A percentile compares a stretch with the other conserved stretches of the same genome.
These are phyloP conservation scores for Calendula officinalis DNA, from an alignment of 129 eudicot species.

Conservation along the genomic window DNA sequence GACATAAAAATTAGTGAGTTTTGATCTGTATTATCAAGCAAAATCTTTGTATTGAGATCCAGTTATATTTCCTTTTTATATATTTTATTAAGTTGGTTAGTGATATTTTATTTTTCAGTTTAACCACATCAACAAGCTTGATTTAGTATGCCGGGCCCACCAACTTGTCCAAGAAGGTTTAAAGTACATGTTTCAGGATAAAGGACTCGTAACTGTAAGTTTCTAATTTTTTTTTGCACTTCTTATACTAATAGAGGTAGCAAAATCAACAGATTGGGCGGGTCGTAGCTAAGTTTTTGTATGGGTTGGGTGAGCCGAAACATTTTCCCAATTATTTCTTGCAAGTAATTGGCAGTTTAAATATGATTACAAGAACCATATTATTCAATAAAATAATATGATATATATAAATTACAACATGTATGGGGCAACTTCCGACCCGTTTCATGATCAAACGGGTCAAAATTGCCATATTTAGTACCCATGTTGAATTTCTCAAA, in stretches of 20 bases:
- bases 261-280: neutral
- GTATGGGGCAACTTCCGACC: neutral
- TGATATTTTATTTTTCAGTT: constrained; percentile 48
- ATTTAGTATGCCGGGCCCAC: constrained; percentile 98
- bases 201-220: constrained; percentile 98
- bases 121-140: constrained; percentile 94
- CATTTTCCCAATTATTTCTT: no score
- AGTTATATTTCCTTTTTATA: neutral
- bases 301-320: no score
- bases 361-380: no score
- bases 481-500: neutral
- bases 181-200: constrained; percentile 99
- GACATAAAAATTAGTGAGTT: neutral
- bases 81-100: neutral
- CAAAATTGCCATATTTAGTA: neutral
- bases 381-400: neutral
- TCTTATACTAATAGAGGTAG: neutral
- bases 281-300: no score
- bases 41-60: neutral
- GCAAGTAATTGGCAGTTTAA: no score
- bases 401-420: neutral
- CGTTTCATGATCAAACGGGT: neutral
- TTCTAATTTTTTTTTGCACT: constrained; percentile 13
- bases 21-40: constrained; percentile 8
- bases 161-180: constrained; percentile 99